Evolutionary conservation across 108 stramenopile genomes (phyloP).

Genomic region (Nitzschia sp.): DNA sequence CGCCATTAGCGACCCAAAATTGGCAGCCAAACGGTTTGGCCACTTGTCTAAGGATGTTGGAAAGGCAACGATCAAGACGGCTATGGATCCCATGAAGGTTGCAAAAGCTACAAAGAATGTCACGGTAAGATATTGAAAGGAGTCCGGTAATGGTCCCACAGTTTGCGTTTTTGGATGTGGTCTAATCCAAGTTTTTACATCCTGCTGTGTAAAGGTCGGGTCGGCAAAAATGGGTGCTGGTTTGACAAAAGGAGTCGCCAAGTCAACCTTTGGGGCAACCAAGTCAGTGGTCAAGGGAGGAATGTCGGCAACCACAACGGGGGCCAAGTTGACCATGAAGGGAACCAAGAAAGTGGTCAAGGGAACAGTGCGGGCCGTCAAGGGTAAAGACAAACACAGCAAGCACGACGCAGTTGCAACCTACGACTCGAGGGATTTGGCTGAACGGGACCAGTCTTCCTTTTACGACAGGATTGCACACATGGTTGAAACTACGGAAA

Average conservation of each 20-base stretch:
- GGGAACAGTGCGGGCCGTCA: slow-evolving; percentile 18
- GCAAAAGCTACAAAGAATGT: slow-evolving; percentile 15
- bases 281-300: slow-evolving; percentile 13
- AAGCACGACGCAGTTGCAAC: neutral
- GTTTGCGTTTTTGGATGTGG: too few species aligned
- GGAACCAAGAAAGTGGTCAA: slow-evolving; percentile 19
- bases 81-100: slow-evolving; percentile 14
- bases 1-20: slow-evolving; percentile 13
- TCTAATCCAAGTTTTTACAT: neutral
- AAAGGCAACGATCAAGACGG: slow-evolving; percentile 19
- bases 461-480: slow-evolving; percentile 11
- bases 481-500: slow-evolving; percentile 1
- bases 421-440: neutral
- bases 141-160: neutral
- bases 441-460: slow-evolving; percentile 9
- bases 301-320: neutral
- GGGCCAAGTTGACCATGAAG: slow-evolving; percentile 19
- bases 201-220: neutral
- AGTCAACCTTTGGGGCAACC: slow-evolving; percentile 13
- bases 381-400: slow-evolving; percentile 4
- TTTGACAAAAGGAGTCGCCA: slow-evolving; percentile 8
- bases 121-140: slow-evolving; percentile 17
- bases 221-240: slow-evolving; percentile 21
- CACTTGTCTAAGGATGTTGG: slow-evolving; percentile 21
- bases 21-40: slow-evolving; percentile 17